Base-by-base conservation (phyloP, 768 basidiomycete genomes). In the Suillus subluteus region DNA sequence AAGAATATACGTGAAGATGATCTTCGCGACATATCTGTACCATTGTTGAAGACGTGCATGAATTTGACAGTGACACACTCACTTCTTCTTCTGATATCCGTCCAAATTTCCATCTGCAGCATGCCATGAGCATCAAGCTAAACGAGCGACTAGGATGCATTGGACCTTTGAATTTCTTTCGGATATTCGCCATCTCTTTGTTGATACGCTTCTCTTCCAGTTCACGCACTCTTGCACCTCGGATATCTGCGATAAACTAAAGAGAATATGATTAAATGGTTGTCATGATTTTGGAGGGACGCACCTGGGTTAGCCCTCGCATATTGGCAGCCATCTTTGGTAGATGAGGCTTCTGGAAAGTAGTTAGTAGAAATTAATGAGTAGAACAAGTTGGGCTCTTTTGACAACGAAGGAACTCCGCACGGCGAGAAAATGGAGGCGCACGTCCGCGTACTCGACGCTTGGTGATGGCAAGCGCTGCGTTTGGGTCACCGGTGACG, bases 101-200 rank as follows among this genome's bases (percentile, higher is more conserved):
- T 94, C 92, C 74, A 94, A 78, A 73, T 94, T 94, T 37, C 92
- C 92, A 70, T 94, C 92, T 94, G 65, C 44, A 69, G 67, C 37
- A 41, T 48, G n/a, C 30, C 41, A 54, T 68, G 62, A 68, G 62
- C 55, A 21, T 37, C 50, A 58, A 40, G 56, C 54, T 38, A 61
- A n/a, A 62, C 62, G 37, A 55, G 43, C 26, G 50, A 21, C 23
- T 74, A 61, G 62, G 61, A 67, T 44, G 55, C 46, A 46, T 16
- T 67, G 41, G 58, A 92, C 96, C 95, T 86, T 98, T 98, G 84
- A 99, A 99, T 79, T 97, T 95, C 84, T 98, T 97, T 67, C 98
- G 85, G 69, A 99, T 99, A 73, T 99, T 98, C 1, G 98, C 98
- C 98, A 99, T 99, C 81, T 99, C 98, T 79, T 98, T 96, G 82